Conservation (phyloP, 1,284 basidiomycete genomes). For the Heterobasidion occidentale region DNA sequence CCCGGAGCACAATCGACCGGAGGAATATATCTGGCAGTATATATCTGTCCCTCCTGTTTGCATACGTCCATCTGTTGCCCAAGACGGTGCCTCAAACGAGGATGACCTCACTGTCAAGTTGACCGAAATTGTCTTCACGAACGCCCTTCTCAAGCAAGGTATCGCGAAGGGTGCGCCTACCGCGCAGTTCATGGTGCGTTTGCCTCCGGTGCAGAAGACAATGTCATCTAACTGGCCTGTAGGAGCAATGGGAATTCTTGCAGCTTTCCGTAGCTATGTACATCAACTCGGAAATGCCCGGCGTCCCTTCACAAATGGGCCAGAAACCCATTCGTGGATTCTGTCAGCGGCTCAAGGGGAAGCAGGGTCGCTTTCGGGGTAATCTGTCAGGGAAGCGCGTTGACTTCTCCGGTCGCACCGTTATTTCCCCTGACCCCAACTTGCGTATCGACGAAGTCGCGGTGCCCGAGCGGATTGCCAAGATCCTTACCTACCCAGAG, state of each 20-base stretch:
- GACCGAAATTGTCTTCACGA: slow-evolving; percentile 94
- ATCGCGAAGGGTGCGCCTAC: slow-evolving; percentile 85
- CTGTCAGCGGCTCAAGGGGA: slow-evolving; percentile 97
- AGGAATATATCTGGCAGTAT: slow-evolving; percentile 99
- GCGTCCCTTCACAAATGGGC: slow-evolving; percentile 77
- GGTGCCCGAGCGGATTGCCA: slow-evolving; percentile 95
- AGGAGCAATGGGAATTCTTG: slow-evolving; percentile 99
- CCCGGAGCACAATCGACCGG: slow-evolving; percentile 86
- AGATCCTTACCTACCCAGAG: slow-evolving; percentile 95
- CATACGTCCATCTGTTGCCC: slow-evolving; percentile 94
- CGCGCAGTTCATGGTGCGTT: slow-evolving; percentile 77
- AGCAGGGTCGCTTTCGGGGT: slow-evolving; percentile 97
- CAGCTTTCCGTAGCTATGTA: slow-evolving; percentile 96
- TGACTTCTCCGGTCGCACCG: slow-evolving; percentile 97
- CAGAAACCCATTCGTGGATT: slow-evolving; percentile 95
- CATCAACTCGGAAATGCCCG: slow-evolving; percentile 96
- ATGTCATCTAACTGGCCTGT: slow-evolving; percentile 7
- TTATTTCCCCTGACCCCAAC: slow-evolving; percentile 98
- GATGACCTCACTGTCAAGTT: slow-evolving; percentile 98
- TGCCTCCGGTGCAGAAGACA: slow-evolving; percentile 4
- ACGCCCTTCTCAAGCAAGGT: slow-evolving; percentile 88
- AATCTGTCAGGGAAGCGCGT: slow-evolving; percentile 99
- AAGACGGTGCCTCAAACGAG: slow-evolving; percentile 96
- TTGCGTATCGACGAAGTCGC: slow-evolving; percentile 97
- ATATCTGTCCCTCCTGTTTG: slow-evolving; percentile 98